These are phyloP conservation scores for Trichoderma afroharzianum DNA, from an alignment of 2,329 filamentous ascomycete genomes.

Conservation along the genomic window DNA sequence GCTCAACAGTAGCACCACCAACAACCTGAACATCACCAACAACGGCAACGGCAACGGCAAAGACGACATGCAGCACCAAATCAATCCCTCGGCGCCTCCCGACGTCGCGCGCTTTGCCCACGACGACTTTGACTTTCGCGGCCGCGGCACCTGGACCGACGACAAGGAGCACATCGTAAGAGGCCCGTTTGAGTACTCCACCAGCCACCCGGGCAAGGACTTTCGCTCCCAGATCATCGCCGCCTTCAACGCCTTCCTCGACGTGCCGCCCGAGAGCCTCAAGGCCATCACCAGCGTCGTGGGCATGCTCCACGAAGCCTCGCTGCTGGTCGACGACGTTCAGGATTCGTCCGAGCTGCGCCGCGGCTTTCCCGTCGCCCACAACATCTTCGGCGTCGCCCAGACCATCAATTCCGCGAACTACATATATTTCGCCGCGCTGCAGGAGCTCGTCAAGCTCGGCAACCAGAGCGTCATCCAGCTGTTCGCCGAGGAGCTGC, in stretches of 20 bases:
- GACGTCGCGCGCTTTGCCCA: conserved; percentile 52
- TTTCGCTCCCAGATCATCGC: conserved; percentile 75
- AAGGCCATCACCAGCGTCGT: conserved; percentile 75
- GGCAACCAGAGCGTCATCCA: conserved; percentile 62
- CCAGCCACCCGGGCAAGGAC: conserved; percentile 77
- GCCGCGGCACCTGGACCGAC: conserved; percentile 58
- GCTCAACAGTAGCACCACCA: background rate
- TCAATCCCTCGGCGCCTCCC: conserved; percentile 36
- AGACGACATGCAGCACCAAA: conserved; percentile 29
- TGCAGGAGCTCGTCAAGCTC: conserved; percentile 70
- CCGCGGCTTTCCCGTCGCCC: conserved; percentile 75
- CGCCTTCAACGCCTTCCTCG: conserved; percentile 77
- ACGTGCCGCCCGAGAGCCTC: conserved; percentile 67
- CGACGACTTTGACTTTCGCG: conserved; percentile 52
- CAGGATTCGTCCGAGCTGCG: conserved; percentile 76
- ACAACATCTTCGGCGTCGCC: conserved; percentile 78
- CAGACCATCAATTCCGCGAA: conserved; percentile 91
- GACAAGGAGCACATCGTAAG: conserved; percentile 75
- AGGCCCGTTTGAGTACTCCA: conserved; percentile 78
- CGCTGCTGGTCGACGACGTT: conserved; percentile 81
- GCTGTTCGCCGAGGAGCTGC: conserved; percentile 76
- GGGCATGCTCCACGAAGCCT: conserved; percentile 82
- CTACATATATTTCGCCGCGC: conserved; percentile 79
- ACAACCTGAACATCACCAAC: background rate
- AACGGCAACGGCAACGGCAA: background rate